Base-by-base conservation (phyloP, 2,329 filamentous ascomycete species). In the Neurospora sp. region DNA sequence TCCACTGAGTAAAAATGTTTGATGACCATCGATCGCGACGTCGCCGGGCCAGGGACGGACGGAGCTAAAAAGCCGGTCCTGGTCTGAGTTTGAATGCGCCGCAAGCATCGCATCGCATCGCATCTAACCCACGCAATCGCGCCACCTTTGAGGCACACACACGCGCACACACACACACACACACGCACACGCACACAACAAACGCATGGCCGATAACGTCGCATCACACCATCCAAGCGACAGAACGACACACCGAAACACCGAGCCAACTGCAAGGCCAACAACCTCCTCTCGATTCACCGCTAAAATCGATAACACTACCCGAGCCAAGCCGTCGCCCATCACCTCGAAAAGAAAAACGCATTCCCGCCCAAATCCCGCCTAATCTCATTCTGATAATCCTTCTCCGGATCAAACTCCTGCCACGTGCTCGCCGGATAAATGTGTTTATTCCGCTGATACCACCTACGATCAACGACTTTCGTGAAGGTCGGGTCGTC, bases 371-470 rank as follows among this genome's bases (percentile, higher is more conserved):
- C 90, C 12, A 87, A 87, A 81, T 99, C 96, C 76, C 93, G 91
- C 75, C 92, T 87, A 46, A 94, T 87, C 74, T 92, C 88, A 73
- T 84, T 86, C 77, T 88, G 86, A 81, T 97, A 97, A 76, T 97
- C 92, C 80, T 91, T 92, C 72, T 92, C 92, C 0, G 93, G 91
- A 74, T 97, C 94, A 79, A 97, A 99, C 73, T 97, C 92, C 75
- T 94, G 92, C 96, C 96, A 99, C 66, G 95, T 87, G 78, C 92
- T 98, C 23, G 95, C 95, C 0, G 96, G 96, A 79, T 95, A 99
- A 70, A 99, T 98, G 80, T 99, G 96, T 81, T 98, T 99, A 79
- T 98, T 97, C 77, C 90, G 88, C 83, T 97, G 93, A 79, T 97
- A 99, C 96, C 96, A 99, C 71, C 96, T 85, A 71, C 96, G 87